Conservation (phyloP, 176 grass and related monocot species). For the Musa schizocarpa region DNA sequence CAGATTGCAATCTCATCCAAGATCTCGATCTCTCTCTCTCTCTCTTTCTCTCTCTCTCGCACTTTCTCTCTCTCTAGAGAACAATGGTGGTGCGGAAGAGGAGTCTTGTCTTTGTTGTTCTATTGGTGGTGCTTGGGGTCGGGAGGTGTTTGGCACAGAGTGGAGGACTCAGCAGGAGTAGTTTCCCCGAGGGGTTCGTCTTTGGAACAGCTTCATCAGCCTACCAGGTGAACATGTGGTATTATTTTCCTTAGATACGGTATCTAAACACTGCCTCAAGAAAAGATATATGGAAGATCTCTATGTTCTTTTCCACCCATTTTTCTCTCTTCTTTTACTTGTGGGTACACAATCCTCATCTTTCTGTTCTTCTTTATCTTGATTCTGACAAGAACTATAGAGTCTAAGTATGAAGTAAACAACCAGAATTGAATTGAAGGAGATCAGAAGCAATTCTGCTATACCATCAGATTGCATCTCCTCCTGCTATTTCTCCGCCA, state of each 20-base stretch:
- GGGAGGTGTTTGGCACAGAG: slow-evolving; percentile 29
- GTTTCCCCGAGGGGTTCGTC: slow-evolving; percentile 73
- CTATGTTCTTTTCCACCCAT: neutral
- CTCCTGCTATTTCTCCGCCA: too few species aligned
- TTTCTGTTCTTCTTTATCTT: too few species aligned
- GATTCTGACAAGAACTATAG: too few species aligned
- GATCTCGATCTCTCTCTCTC: neutral
- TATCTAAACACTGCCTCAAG: too few species aligned
- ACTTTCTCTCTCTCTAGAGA: neutral
- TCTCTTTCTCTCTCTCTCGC: neutral
- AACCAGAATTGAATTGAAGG: neutral
- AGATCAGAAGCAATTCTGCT: neutral
- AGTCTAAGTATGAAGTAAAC: too few species aligned
- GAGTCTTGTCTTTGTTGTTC: neutral
- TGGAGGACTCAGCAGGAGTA: slow-evolving; percentile 42
- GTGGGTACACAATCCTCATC: too few species aligned
- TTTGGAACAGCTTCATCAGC: slow-evolving; percentile 86
- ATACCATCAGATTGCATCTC: neutral
- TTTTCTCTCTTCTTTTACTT: too few species aligned
- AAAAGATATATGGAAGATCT: neutral
- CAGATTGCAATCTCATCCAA: neutral
- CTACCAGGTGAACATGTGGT: slow-evolving; percentile 44
- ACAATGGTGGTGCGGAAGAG: neutral
- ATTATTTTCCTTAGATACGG: neutral
- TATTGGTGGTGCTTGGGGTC: slow-evolving; percentile 18